Evolutionary conservation across 805 yeast species (phyloP), one percentile per base, ranked within the genome.

Genomic region (baker's yeast (Saccharomyces cerevisiae)): DNA sequence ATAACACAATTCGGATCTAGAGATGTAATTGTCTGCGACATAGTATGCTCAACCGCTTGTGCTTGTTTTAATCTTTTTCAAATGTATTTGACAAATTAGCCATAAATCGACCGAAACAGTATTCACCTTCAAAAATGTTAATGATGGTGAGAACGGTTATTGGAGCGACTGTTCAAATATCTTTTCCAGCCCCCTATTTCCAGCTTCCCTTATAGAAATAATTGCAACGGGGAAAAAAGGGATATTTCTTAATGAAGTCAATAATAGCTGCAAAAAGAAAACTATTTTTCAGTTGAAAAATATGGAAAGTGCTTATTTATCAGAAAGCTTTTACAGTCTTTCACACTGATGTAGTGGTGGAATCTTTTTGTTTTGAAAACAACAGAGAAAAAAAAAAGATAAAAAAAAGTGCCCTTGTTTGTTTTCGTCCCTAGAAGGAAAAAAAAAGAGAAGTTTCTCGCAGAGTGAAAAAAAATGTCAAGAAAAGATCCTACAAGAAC

Each of bases 1-100:
- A 63, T 55, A 31, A 61, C 59, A 52, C 56, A 61, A 49, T 61
- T 59, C 14, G 67, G 65, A 48, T 61, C 59, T 52, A 63, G 56
- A 4, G 43, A n/a, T 36, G 43, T 36, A 21, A 36, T 36, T 36
- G 43, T 36, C 24, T 36, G 43, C 43, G 43, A 36, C 43, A 36
- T 36, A 17, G 17, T 36, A 21, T 17, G 22, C 22, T 36, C 10
- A 6, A 36, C 11, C 9, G 17, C 24, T 24, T 9, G 5, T 36
- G 6, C 22, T 36, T 17, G 22, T 36, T 36, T 36, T 36, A 6
- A 5, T 32, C 17, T 36, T 36, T 36, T 17, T 36, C 3, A 6
- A 6, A 36, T 21, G 22, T 36, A 21, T 17, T 36, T 9, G 22
- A 36, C 24, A 36, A 17, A 36, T 3, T 3, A n/a, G 22, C 6